Percentiles rank a stretch among this genome's conserved stretches.
These are phyloP conservation scores for Metarhizium robertsii DNA, from an alignment of 2,329 filamentous ascomycete genomes.

Conservation along the genomic window DNA sequence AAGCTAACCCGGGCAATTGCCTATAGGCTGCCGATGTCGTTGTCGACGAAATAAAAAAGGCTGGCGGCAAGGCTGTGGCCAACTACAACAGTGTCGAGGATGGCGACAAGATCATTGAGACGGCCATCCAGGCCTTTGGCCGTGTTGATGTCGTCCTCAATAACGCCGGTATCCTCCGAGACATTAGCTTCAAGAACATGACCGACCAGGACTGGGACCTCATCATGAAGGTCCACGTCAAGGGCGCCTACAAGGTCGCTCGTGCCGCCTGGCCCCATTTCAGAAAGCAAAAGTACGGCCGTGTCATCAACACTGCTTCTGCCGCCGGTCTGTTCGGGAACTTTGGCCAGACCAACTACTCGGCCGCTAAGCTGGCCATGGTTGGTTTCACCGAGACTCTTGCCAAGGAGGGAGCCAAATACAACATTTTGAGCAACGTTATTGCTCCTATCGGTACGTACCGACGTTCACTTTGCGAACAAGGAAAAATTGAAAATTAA, in stretches of 20 bases:
- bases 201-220: conserved; percentile 95
- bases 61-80: conserved; percentile 89
- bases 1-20: not conserved
- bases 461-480: not conserved
- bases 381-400: conserved; percentile 97
- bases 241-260: conserved; percentile 90
- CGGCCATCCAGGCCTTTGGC: conserved; percentile 70
- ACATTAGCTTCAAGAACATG: conserved; percentile 98
- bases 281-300: conserved; percentile 96
- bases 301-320: conserved; percentile 95
- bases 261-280: conserved; percentile 95
- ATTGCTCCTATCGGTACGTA: conserved; percentile 72
- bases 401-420: conserved; percentile 94
- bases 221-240: conserved; percentile 85
- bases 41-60: conserved; percentile 73
- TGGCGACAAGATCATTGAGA: conserved; percentile 90
- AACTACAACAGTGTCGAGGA: conserved; percentile 95
- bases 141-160: conserved; percentile 94
- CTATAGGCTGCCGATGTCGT: conserved; percentile 70
- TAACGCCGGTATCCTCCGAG: conserved; percentile 91
- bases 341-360: conserved; percentile 96
- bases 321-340: conserved; percentile 90
- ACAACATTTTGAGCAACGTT: conserved; percentile 93
- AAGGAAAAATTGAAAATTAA: conserved; percentile 3
- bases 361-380: conserved; percentile 88